Conservation (phyloP, 2,329 filamentous ascomycete genomes). For the Leptodontidium sp. region DNA sequence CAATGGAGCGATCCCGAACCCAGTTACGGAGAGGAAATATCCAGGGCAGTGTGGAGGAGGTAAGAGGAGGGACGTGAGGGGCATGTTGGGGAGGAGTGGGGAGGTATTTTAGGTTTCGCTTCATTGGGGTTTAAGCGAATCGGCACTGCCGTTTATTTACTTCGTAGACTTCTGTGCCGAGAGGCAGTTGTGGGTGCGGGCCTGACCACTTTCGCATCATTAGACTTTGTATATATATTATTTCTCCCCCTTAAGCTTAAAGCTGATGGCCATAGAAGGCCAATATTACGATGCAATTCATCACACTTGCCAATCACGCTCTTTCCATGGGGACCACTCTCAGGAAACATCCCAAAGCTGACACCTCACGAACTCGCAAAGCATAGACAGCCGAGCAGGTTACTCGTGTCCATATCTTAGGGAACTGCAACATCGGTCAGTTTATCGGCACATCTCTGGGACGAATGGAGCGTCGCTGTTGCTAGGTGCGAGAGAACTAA, state of each 20-base stretch:
- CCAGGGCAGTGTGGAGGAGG: constrained; percentile 34
- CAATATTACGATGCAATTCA: no score
- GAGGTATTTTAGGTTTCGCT: neutral
- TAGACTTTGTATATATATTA: constrained; percentile 12
- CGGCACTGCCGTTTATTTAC: neutral
- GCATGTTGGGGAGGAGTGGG: neutral
- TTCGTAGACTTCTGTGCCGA: neutral
- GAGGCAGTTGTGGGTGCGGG: neutral
- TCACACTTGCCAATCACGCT: no score
- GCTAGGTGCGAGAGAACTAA: no score
- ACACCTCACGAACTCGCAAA: no score
- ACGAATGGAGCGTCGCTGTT: no score
- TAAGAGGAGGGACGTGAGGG: constrained; percentile 23
- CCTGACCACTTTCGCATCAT: neutral
- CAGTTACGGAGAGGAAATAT: constrained; percentile 43
- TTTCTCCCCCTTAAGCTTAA: neutral
- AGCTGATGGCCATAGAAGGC: no score
- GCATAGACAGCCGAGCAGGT: no score
- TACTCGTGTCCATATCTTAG: no score
- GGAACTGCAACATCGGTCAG: no score
- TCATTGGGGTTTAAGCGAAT: neutral
- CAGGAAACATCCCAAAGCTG: no score
- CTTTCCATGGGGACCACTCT: no score
- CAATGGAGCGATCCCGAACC: constrained; percentile 49
- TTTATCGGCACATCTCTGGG: no score